Evolutionary conservation across 768 basidiomycete genomes (phyloP), one percentile per base, ranked within the genome.

Genomic region (Leccinum longicurvipes): DNA sequence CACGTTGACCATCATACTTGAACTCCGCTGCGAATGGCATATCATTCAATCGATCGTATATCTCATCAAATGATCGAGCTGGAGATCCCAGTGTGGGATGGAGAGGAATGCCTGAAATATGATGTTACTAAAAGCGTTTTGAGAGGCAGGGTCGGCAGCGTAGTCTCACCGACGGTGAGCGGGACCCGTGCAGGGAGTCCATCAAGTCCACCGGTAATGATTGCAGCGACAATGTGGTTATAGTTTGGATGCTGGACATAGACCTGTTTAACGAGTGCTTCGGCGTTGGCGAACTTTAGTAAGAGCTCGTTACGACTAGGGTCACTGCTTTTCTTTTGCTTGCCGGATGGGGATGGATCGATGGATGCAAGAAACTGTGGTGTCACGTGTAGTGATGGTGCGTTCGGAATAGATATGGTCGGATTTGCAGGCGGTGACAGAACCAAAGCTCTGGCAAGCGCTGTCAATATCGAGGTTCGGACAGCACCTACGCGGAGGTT

Each of bases 401-500:
- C 57, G 15, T 57, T 39, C 19, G 50, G 48, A 47, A 60, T 57
- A 21, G 61, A 46, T 55, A 59, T 57, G 21, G 50, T 53, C 31
- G 72, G 32, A 39, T 65, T 65, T 32, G 63, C 27, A 11, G 79
- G 75, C 14, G 77, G 76, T 44, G 79, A 81, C 56, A 95, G 73
- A 19, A 85, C 87, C 61, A 89, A 79, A 1, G 92, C 88, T 47
- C 91, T 78, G 28, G 93, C 88, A 23, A 96, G 76, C 11, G 91
- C 88, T 23, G 84, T 84, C 48, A 94, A 77, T 31, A 96, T 81
- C 6, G 93, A 87, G 24, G 89, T 83, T 60, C 91, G 79, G 27
- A 94, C 91, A 3, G 93, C 94, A 1, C 94, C 94, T 15, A 96
- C 93, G 46, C 91, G 83, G 44, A 93, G 76, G 68, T 92, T 87